These are phyloP conservation scores for Aeschynomene evenia DNA, from an alignment of 306 rosid genomes.

Conservation along the genomic window DNA sequence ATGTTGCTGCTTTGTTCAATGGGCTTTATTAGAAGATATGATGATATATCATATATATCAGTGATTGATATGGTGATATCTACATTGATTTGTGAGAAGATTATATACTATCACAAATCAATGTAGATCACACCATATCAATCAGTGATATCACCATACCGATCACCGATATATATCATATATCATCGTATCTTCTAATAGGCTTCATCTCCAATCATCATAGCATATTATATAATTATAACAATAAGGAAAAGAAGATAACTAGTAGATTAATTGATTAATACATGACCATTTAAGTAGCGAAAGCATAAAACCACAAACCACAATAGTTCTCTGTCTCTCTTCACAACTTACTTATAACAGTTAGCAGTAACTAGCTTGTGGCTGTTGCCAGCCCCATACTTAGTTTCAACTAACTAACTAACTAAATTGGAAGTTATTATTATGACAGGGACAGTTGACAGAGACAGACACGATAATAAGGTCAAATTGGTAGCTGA, in stretches of 20 bases:
- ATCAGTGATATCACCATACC: too few relatives aligned
- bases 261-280: not conserved
- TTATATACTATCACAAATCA: too few relatives aligned
- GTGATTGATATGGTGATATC: too few relatives aligned
- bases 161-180: too few relatives aligned
- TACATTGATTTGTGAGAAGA: too few relatives aligned
- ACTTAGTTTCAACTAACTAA: not conserved
- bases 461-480: too few relatives aligned
- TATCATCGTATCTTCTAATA: too few relatives aligned
- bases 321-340: not conserved
- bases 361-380: not conserved
- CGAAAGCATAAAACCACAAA: not conserved
- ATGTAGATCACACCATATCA: too few relatives aligned
- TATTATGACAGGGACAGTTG: conserved; percentile 2
- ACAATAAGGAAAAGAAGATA: not conserved
- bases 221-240: too few relatives aligned
- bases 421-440: not conserved
- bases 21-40: too few relatives aligned
- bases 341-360: too few relatives aligned
- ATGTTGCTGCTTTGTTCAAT: not conserved
- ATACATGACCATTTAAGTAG: not conserved
- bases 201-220: not conserved
- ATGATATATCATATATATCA: too few relatives aligned
- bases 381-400: not conserved
- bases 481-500: conserved; percentile 42